These are phyloP conservation scores for Cajanus cajan DNA, from an alignment of 306 rosid genomes.

Conservation along the genomic window DNA sequence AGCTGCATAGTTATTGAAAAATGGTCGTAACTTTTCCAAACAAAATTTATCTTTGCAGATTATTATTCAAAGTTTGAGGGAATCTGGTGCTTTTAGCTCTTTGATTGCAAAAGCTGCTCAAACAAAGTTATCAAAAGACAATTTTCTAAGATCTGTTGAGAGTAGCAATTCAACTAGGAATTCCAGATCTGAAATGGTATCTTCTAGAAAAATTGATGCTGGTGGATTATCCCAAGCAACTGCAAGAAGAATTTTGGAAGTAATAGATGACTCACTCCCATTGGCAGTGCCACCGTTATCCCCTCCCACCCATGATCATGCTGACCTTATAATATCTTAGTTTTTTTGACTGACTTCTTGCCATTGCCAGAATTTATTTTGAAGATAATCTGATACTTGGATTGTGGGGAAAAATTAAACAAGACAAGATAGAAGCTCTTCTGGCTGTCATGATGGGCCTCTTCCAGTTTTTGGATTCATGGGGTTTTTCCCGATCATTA, in stretches of 20 bases:
- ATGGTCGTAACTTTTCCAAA: not conserved
- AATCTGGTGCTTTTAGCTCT: slow-evolving; percentile 69
- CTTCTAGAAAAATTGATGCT: slow-evolving; percentile 67
- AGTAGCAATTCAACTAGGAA: slow-evolving; percentile 70
- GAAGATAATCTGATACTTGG: slow-evolving; percentile 29
- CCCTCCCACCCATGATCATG: slow-evolving; percentile 57
- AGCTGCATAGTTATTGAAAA: not conserved
- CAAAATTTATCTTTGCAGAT: slow-evolving; percentile 47
- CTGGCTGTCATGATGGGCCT: slow-evolving; percentile 37
- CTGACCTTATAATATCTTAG: slow-evolving; percentile 24
- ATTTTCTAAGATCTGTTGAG: slow-evolving; percentile 63
- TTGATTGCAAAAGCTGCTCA: slow-evolving; percentile 63
- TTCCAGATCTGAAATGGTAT: slow-evolving; percentile 37
- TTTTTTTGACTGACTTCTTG: slow-evolving; percentile 29
- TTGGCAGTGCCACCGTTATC: slow-evolving; percentile 79
- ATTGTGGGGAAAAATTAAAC: slow-evolving; percentile 22
- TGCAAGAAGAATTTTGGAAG: slow-evolving; percentile 70
- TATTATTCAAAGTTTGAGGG: slow-evolving; percentile 78
- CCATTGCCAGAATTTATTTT: slow-evolving; percentile 30
- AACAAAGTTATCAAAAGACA: slow-evolving; percentile 55
- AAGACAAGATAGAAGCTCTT: slow-evolving; percentile 42
- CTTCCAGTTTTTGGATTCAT: slow-evolving; percentile 31
- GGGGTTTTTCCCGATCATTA: slow-evolving; percentile 74
- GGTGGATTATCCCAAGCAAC: slow-evolving; percentile 51
- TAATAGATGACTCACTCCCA: slow-evolving; percentile 39